Evolutionary conservation across 345 rosid species (phyloP), one percentile per base, ranked within the genome.

Genomic region (Pelargonium nanum): DNA sequence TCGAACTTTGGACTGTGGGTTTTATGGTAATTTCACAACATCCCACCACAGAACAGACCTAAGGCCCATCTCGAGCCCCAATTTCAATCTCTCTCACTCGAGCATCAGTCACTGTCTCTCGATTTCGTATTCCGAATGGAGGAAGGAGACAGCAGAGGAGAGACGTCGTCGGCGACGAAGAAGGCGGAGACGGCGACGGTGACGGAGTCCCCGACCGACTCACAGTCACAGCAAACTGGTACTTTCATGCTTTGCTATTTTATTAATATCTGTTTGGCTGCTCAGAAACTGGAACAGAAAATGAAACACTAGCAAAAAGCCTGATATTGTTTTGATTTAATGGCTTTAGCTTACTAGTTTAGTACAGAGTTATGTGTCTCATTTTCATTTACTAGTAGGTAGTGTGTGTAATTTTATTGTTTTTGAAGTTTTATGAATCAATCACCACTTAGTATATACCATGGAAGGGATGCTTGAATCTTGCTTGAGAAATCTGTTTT

Each of bases 211-310:
- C 45, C 45, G 6, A 34, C 45, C 45, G 45, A 34, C 6, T 34
- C 57, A 22, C 23, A 22, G 23, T 55, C 24, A 1, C 57, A 55
- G 57, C 24, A 55, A 55, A 55, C 57, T 55, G 57, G 57, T 55
- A 55, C 23, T 55, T 15, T 21, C 26, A 21, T 21, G 25, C 56
- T 15, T 55, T 55, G 21, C n/a, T n/a, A n/a, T n/a, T 55, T 22
- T 55, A 5, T 34, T 5, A 10, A 4, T 34, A 34, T 15, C 1
- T 34, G 45, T 34, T 4, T 34, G 45, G 45, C 13, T 34, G 6
- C 12, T 15, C 10, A 34, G 45, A 34, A 34, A 34, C 45, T 34
- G 6, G 12, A 34, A 34, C 45, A 10, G 45, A 34, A 34, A 34
- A 34, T 34, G n/a, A n/a, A n/a, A n/a, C n/a, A n/a, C n/a, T n/a